Evolutionary conservation across 495 filamentous ascomycete species (phyloP).

Genomic region (Apodospora peruviana): DNA sequence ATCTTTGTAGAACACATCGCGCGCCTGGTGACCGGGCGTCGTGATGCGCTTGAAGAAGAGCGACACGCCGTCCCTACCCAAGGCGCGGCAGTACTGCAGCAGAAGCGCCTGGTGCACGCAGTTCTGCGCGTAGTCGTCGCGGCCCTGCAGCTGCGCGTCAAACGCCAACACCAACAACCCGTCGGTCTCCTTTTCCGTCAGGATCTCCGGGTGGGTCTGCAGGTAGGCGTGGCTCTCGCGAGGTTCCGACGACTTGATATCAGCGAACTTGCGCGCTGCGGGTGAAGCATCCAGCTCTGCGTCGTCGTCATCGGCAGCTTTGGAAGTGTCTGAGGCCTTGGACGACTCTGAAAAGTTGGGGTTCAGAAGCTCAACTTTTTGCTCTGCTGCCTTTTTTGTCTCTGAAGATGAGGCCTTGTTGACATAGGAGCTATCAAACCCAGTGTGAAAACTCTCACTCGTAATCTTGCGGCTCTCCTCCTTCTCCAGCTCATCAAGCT

Average conservation of each 20-base stretch:
- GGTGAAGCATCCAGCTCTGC: constrained; percentile 66
- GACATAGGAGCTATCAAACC: constrained; percentile 80
- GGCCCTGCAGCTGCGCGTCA: constrained; percentile 69
- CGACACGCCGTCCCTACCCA: constrained; percentile 81
- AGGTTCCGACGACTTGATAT: constrained; percentile 74
- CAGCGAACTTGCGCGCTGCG: constrained; percentile 70
- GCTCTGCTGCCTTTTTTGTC: constrained; percentile 36
- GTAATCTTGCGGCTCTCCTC: constrained; percentile 89
- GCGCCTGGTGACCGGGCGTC: constrained; percentile 88
- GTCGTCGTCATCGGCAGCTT: constrained; percentile 9
- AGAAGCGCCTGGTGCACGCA: constrained; percentile 93
- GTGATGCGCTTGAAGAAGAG: constrained; percentile 96
- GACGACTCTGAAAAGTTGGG: constrained; percentile 39
- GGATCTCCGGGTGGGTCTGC: constrained; percentile 62
- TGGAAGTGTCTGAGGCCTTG: background rate
- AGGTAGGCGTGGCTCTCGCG: constrained; percentile 69
- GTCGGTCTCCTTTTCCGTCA: constrained; percentile 85
- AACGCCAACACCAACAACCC: constrained; percentile 88
- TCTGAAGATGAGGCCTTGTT: constrained; percentile 48
- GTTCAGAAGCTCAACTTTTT: constrained; percentile 76
- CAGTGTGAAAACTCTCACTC: constrained; percentile 84
- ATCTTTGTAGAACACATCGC: constrained; percentile 85
- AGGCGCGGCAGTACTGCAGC: constrained; percentile 86
- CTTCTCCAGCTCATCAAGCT: constrained; percentile 76
- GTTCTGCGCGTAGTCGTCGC: constrained; percentile 71